Conservation (phyloP, 1,284 basidiomycete genomes). For the Ceraceosorus guamensis region DNA sequence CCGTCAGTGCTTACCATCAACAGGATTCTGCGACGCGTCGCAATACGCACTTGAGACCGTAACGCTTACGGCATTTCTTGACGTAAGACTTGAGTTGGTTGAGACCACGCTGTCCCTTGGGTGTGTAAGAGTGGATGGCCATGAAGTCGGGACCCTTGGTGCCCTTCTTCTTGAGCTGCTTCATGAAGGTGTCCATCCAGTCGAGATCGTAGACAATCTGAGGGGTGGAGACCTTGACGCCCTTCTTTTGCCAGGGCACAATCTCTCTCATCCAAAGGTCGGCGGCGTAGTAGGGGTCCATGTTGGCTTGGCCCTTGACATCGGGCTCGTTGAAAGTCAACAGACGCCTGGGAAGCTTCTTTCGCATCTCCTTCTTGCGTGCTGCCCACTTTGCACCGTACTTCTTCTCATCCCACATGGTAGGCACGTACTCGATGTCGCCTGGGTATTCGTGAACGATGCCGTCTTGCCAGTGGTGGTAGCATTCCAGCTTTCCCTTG, state of each 20-base stretch:
- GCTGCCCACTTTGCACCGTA: conserved; percentile 22
- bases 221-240: conserved; percentile 33
- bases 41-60: conserved; percentile 1
- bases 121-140: conserved; percentile 46
- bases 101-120: conserved; percentile 26
- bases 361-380: conserved; percentile 25
- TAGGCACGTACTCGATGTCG: conserved; percentile 40
- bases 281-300: conserved; percentile 30
- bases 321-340: conserved; percentile 44
- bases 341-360: conserved; percentile 18
- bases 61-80: conserved; percentile 23
- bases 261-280: conserved; percentile 33
- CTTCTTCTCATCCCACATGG: conserved; percentile 37
- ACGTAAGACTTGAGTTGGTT: conserved; percentile 31
- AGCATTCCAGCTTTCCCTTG: conserved; percentile 34
- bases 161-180: conserved; percentile 23
- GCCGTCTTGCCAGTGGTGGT: conserved; percentile 45
- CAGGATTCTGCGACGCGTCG: neutral
- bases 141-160: conserved; percentile 37
- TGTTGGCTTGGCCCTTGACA: conserved; percentile 28
- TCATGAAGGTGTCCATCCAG: conserved; percentile 37
- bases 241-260: conserved; percentile 31
- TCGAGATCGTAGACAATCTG: conserved; percentile 42
- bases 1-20: too few relatives aligned
- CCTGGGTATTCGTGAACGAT: conserved; percentile 18